phyloP scores from a whole-genome alignment of 1,284 basidiomycete genomes.

The Fomitiporia mediterranea region DNA sequence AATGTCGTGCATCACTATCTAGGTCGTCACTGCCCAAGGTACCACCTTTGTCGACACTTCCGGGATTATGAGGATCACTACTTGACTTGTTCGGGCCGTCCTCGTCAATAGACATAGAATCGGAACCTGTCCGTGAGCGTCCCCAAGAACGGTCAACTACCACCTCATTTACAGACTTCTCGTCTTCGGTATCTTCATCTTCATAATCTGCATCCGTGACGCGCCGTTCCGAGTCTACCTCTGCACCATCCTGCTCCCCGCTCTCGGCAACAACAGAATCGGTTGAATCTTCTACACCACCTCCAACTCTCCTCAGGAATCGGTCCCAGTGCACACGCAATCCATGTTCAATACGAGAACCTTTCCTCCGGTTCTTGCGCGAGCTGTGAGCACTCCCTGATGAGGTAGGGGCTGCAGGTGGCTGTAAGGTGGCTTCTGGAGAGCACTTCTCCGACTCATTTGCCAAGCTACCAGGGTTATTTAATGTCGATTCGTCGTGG shows the following conservation, averaged over 20 bases:
- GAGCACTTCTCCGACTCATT: neutral
- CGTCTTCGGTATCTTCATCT: constrained; percentile 32
- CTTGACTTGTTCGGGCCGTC: constrained; percentile 39
- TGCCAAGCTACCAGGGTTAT: neutral
- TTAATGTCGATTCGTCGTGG: neutral
- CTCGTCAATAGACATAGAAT: constrained; percentile 45
- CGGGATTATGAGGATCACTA: constrained; percentile 32
- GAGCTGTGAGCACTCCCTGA: neutral
- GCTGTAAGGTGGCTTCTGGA: neutral
- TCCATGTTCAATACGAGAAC: constrained; percentile 9
- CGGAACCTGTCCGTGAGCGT: constrained; percentile 44
- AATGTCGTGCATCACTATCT: constrained; percentile 28
- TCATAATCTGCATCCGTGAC: constrained; percentile 27
- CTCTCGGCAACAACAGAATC: constrained; percentile 11
- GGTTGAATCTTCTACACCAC: constrained; percentile 2
- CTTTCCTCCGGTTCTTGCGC: constrained; percentile 6
- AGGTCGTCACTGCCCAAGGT: constrained; percentile 32
- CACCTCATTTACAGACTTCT: constrained; percentile 52
- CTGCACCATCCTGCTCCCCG: constrained; percentile 4
- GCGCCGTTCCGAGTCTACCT: constrained; percentile 11
- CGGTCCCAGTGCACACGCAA: constrained; percentile 17
- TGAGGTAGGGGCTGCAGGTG: neutral
- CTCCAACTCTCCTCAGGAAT: constrained; percentile 14
- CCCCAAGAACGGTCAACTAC: constrained; percentile 69
- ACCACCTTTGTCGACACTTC: constrained; percentile 22